A percentile compares a stretch with the other conserved stretches of the same genome.
Conservation (phyloP, 257 asterid genomes). For the Echites panduratus region DNA sequence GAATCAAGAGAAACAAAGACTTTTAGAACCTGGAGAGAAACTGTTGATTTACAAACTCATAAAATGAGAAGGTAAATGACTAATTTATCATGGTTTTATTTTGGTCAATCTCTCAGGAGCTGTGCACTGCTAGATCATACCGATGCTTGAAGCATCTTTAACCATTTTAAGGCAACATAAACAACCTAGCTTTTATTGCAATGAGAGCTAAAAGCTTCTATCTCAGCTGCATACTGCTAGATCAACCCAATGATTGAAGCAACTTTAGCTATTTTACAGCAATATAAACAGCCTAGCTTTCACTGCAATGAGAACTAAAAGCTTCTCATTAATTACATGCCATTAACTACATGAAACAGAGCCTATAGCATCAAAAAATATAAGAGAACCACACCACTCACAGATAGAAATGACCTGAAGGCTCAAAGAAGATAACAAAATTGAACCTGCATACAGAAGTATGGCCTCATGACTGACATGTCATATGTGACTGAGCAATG, state of each 20-base stretch:
- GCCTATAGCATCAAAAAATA: neutral
- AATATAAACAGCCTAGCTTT: neutral
- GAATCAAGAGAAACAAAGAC: neutral
- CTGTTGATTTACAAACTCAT: neutral
- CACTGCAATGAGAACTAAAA: neutral
- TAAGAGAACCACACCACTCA: neutral
- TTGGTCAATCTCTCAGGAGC: neutral
- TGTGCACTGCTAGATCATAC: neutral
- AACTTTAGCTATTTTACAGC: neutral
- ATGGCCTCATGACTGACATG: constrained; percentile 35
- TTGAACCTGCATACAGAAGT: constrained; percentile 91
- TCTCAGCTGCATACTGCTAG: neutral
- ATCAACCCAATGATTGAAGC: neutral
- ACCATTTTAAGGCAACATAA: neutral
- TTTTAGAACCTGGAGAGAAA: neutral
- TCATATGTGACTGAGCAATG: constrained; percentile 59
- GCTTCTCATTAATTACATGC: neutral
- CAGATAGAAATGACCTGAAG: neutral
- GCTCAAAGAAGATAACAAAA: neutral
- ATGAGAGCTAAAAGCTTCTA: neutral
- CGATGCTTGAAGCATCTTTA: neutral
- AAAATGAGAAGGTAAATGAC: neutral
- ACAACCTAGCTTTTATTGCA: neutral
- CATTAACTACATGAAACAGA: neutral
- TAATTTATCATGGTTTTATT: neutral